Evolutionary conservation across 2,329 filamentous ascomycete species (phyloP), one percentile per base, ranked within the genome.

Genomic region (Phyllosticta citrichinensis): DNA sequence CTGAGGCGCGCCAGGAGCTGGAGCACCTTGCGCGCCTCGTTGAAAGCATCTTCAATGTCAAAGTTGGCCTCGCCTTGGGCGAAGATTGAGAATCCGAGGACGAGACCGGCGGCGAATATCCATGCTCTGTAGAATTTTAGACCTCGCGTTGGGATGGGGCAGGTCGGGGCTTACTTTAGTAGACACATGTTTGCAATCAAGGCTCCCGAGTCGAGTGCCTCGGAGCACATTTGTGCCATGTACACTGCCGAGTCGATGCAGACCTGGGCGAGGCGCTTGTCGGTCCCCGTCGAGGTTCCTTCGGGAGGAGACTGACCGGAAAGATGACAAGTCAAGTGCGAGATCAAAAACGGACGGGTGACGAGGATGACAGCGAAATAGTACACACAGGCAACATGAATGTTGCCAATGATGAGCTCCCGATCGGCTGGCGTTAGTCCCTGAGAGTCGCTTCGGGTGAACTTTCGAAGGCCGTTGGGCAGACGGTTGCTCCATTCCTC

Each of bases 291-390:
- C 17, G 40, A 47, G 6, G 40, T 14, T 68, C 63, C 19, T 73
- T 74, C 55, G 76, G 66, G 4, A 10, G 30, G 57, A 17, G 60
- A 19, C 19, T 56, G 57, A 12, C 59, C 57, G 2, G 63, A 64
- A 19, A 67, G 63, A 57, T 62, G 62, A 54, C 63, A 64, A 17
- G 78, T 77, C 1, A 83, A 68, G 2, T 76, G 73, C 12, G 76
- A 79, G 24, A 84, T 80, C 9, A 85, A 68, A 27, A 84, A 79
- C 0, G 81, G 82, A 1, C 82, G 74, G 0, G 81, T 83, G 2
- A 81, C 79, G 0, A 84, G 67, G 20, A 82, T 84, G 0, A 84
- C 80, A 0, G 81, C 80, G 60, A 84, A 82, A 64, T 85, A 83
- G 64, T 85, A 85, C 0, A 80, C 71, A 61, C 81, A 84, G 0